phyloP scores from a whole-genome alignment of 1,284 basidiomycete species.

The Tranzscheliella williamsii region DNA sequence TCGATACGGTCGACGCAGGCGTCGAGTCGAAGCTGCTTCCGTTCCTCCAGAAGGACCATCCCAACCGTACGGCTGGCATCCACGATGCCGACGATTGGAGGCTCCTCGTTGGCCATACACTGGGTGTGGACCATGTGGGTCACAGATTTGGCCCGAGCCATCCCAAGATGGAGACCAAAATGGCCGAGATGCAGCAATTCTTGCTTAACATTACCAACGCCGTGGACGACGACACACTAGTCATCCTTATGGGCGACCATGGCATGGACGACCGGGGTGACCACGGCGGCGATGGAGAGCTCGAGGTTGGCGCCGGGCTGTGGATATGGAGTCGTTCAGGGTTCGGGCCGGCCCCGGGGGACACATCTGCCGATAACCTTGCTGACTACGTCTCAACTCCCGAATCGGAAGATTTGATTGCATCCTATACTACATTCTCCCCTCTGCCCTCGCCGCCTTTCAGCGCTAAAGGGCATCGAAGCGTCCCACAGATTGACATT shows the following conservation, averaged over 20 bases:
- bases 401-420: conserved; percentile 4
- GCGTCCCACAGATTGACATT: conserved; percentile 90
- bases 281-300: conserved; percentile 86
- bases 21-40: conserved; percentile 83
- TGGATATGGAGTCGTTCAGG: conserved; percentile 74
- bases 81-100: conserved; percentile 67
- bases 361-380: background rate
- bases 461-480: conserved; percentile 65
- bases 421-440: conserved; percentile 34
- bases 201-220: conserved; percentile 31
- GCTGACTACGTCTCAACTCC: conserved; percentile 12
- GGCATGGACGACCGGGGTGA: conserved; percentile 96
- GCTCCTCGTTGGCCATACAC: conserved; percentile 86
- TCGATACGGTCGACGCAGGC: conserved; percentile 91
- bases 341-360: conserved; percentile 1
- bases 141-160: conserved; percentile 90
- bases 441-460: conserved; percentile 45
- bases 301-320: conserved; percentile 82
- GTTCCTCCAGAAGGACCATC: conserved; percentile 66
- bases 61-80: conserved; percentile 6
- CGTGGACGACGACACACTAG: conserved; percentile 64
- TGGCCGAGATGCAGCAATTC: conserved; percentile 67
- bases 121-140: conserved; percentile 97
- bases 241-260: conserved; percentile 92
- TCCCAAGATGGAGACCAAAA: conserved; percentile 80